These are phyloP conservation scores for Colletotrichum agaves DNA, from an alignment of 2,329 filamentous ascomycete genomes.

Conservation along the genomic window DNA sequence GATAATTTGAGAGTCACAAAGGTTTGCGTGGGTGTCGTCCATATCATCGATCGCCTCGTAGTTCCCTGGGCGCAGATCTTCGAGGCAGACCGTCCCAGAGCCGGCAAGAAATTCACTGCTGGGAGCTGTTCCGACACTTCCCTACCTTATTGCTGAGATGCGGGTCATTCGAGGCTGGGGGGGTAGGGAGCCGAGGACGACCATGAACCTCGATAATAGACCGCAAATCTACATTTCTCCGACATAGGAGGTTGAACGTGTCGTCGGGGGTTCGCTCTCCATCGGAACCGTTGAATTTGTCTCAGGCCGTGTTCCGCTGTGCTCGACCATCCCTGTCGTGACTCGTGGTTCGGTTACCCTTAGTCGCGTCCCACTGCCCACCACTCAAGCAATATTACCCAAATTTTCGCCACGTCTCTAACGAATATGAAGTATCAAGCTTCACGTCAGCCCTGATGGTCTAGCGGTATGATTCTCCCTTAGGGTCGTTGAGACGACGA, in stretches of 20 bases:
- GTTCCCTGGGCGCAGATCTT: constrained; percentile 43
- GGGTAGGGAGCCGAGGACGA: background rate
- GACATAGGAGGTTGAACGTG: background rate
- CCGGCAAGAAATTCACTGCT: constrained; percentile 41
- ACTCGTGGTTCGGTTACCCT: background rate
- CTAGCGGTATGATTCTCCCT: constrained; percentile 38
- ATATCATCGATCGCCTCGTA: constrained; percentile 42
- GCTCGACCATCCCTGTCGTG: constrained; percentile 7
- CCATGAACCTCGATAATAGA: background rate
- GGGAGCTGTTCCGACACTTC: constrained; percentile 43
- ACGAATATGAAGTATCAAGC: background rate
- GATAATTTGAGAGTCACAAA: constrained; percentile 15
- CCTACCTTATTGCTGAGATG: constrained; percentile 41
- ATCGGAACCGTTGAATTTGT: background rate
- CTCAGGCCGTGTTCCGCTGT: background rate
- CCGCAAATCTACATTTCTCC: background rate
- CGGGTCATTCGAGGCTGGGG: background rate
- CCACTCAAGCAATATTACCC: background rate
- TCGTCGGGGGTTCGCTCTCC: background rate
- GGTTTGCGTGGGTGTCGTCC: constrained; percentile 39
- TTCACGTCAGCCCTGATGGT: constrained; percentile 25
- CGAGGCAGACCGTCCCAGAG: constrained; percentile 40
- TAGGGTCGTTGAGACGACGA: background rate
- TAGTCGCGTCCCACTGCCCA: constrained; percentile 3
- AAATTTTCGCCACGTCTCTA: fast-evolving